A percentile compares a stretch with the other conserved stretches of the same genome.
These are phyloP conservation scores for Tieghemiomyces parasiticus DNA, from an alignment of 192 early-diverging fungal species.

Conservation along the genomic window DNA sequence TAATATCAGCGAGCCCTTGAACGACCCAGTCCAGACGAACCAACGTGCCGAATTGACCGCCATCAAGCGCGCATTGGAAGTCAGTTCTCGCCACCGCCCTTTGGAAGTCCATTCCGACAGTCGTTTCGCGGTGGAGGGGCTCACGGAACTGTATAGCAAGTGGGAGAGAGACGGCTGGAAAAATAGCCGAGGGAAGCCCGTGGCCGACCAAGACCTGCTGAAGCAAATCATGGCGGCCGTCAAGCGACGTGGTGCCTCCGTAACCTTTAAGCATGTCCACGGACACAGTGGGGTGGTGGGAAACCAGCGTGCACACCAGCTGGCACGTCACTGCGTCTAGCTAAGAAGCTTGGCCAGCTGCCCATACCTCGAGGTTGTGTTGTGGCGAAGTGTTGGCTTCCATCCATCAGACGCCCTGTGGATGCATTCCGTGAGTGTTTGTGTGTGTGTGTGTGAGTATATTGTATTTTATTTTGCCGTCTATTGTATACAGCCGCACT, in stretches of 20 bases:
- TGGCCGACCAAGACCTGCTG: conserved; percentile 15
- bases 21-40: conserved; percentile 14
- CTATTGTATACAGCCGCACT: too few relatives aligned
- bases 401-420: too few relatives aligned
- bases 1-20: conserved; percentile 27
- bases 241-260: not conserved
- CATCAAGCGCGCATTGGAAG: conserved; percentile 13
- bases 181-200: not conserved
- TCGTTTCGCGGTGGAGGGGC: conserved; percentile 12
- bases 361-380: too few relatives aligned
- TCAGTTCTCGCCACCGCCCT: not conserved
- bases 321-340: too few relatives aligned
- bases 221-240: not conserved
- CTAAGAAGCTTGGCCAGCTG: too few relatives aligned
- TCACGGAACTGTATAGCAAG: conserved; percentile 16
- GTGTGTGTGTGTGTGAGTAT: too few relatives aligned
- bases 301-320: too few relatives aligned
- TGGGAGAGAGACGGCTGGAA: conserved; percentile 16
- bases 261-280: not conserved
- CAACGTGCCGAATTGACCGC: conserved; percentile 19
- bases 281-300: not conserved
- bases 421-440: too few relatives aligned
- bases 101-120: conserved; percentile 16
- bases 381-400: too few relatives aligned
- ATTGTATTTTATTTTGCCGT: too few relatives aligned